Conservation (phyloP, 371 early-diverging fungal genomes). For the Mortierella sp. region DNA sequence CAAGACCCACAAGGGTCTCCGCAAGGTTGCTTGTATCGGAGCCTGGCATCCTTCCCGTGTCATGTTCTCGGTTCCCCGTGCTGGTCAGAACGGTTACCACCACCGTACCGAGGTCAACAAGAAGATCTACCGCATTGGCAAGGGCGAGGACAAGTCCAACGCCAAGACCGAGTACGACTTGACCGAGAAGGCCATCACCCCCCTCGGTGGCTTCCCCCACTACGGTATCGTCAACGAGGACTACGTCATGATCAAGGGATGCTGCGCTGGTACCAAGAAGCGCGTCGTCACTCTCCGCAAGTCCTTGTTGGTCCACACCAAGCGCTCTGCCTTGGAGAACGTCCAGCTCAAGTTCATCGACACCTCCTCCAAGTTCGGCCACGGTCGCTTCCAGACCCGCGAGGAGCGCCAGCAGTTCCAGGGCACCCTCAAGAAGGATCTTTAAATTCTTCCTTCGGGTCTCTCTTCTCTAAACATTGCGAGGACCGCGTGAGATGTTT, state of each 20-base stretch:
- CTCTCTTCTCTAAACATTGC: constrained; percentile 20
- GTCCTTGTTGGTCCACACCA: constrained; percentile 94
- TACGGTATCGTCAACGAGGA: constrained; percentile 99
- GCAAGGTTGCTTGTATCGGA: constrained; percentile 99
- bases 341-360: constrained; percentile 99
- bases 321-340: constrained; percentile 96
- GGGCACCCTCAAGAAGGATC: constrained; percentile 94
- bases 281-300: constrained; percentile 99
- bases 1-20: constrained; percentile 99
- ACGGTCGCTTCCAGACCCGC: constrained; percentile 99
- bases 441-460: constrained; percentile 36
- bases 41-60: constrained; percentile 99
- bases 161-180: constrained; percentile 98
- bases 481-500: constrained; percentile 32
- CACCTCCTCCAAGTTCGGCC: constrained; percentile 99
- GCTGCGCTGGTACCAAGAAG: constrained; percentile 98
- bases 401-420: constrained; percentile 98
- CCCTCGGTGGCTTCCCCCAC: constrained; percentile 99
- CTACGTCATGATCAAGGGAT: constrained; percentile 99
- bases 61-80: constrained; percentile 99
- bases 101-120: constrained; percentile 99
- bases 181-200: constrained; percentile 98
- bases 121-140: constrained; percentile 99
- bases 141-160: constrained; percentile 86
- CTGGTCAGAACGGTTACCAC: constrained; percentile 99